phyloP scores from a whole-genome alignment of 495 filamentous ascomycete genomes.

The Glarea lozoyensis region DNA sequence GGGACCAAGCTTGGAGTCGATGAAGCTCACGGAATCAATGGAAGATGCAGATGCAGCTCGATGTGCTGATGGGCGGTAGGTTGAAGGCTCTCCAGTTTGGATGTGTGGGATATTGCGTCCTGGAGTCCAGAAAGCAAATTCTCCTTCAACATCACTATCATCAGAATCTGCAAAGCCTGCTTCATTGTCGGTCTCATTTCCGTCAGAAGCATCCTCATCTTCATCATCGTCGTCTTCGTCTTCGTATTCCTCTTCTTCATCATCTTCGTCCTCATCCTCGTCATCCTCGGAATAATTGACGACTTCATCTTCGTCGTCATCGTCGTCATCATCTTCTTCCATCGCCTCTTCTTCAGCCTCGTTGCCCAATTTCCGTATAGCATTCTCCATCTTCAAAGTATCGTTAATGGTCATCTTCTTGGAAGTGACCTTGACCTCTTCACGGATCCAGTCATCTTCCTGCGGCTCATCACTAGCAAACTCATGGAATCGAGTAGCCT shows the following conservation, averaged over 20 bases:
- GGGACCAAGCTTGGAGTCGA: constrained; percentile 18
- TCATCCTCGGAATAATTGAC: constrained; percentile 39
- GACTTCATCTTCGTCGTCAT: constrained; percentile 48
- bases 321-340: constrained; percentile 59
- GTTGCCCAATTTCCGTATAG: constrained; percentile 76
- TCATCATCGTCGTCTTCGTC: constrained; percentile 41
- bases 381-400: constrained; percentile 82
- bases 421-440: constrained; percentile 46
- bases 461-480: constrained; percentile 75
- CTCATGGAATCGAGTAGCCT: constrained; percentile 78
- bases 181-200: constrained; percentile 23
- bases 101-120: constrained; percentile 37
- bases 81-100: constrained; percentile 8
- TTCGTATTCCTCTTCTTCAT: no score
- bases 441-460: constrained; percentile 80
- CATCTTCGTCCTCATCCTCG: constrained; percentile 34
- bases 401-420: constrained; percentile 78
- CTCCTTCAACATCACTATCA: constrained; percentile 63
- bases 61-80: constrained; percentile 33
- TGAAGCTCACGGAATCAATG: constrained; percentile 48
- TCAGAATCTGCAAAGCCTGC: constrained; percentile 54
- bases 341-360: constrained; percentile 84
- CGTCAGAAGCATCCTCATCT: constrained; percentile 26
- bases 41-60: constrained; percentile 54
- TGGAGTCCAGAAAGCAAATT: constrained; percentile 43